Percentiles rank a stretch among this genome's conserved stretches.
Conservation (phyloP, 148 eudicot genomes). For the Amaranthus cruentus region DNA sequence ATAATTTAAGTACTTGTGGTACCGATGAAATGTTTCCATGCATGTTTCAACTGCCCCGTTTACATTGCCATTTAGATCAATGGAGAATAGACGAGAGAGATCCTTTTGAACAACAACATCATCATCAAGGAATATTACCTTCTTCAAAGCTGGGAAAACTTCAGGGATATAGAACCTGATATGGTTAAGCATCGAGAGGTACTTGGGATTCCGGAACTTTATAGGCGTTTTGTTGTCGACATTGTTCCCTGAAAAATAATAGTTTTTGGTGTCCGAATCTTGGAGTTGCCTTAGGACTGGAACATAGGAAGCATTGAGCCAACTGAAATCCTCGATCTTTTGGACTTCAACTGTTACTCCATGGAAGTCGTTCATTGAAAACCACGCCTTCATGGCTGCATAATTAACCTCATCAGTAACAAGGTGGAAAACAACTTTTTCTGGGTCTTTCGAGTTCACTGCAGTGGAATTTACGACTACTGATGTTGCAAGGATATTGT, state of each 20-base stretch:
- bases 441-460: constrained; percentile 53
- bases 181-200: constrained; percentile 83
- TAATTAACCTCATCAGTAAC: constrained; percentile 86
- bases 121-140: constrained; percentile 78
- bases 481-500: constrained; percentile 84
- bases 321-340: constrained; percentile 72
- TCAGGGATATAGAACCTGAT: constrained; percentile 82
- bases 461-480: constrained; percentile 82
- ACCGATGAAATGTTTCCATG: constrained; percentile 88
- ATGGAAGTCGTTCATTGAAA: constrained; percentile 56
- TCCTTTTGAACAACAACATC: constrained; percentile 87
- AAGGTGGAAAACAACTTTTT: constrained; percentile 59
- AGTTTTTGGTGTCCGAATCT: constrained; percentile 69
- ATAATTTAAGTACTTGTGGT: constrained; percentile 84
- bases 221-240: constrained; percentile 66
- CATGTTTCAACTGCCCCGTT: constrained; percentile 94
- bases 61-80: constrained; percentile 71
- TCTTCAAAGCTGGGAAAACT: constrained; percentile 69
- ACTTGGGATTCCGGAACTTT: constrained; percentile 79
- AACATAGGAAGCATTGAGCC: constrained; percentile 85
- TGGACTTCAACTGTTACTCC: constrained; percentile 76
- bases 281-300: constrained; percentile 88
- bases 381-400: constrained; percentile 89
- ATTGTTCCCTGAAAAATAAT: constrained; percentile 71
- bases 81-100: constrained; percentile 57